A percentile compares a stretch with the other conserved stretches of the same genome.
phyloP scores from a whole-genome alignment of 306 rosid species.

The Delonix regia region DNA sequence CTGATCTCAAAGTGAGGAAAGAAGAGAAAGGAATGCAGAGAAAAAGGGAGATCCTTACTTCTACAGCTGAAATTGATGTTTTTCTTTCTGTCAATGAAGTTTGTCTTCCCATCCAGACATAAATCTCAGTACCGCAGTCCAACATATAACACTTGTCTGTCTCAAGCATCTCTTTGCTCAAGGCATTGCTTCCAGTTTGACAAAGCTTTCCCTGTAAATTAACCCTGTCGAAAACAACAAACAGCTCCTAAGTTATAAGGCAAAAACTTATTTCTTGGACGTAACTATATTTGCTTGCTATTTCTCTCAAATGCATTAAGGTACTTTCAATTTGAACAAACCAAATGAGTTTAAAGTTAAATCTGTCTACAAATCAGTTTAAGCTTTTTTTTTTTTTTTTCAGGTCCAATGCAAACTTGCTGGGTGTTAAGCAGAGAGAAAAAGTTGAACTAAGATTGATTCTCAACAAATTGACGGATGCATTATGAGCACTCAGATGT shows the following conservation, averaged over 20 bases:
- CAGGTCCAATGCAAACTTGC: not conserved
- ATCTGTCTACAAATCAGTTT: not conserved
- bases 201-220: slow-evolving; percentile 74
- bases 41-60: slow-evolving; percentile 59
- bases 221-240: slow-evolving; percentile 64
- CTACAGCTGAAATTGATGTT: slow-evolving; percentile 72
- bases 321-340: slow-evolving; percentile 18
- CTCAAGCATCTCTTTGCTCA: slow-evolving; percentile 76
- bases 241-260: slow-evolving; percentile 32
- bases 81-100: slow-evolving; percentile 80
- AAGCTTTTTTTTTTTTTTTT: slow-evolving; percentile 11
- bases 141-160: slow-evolving; percentile 88
- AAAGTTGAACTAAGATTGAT: slow-evolving; percentile 23
- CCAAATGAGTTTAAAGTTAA: not conserved
- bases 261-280: slow-evolving; percentile 20
- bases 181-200: slow-evolving; percentile 52
- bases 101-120: slow-evolving; percentile 93
- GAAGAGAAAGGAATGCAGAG: slow-evolving; percentile 6
- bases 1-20: not conserved
- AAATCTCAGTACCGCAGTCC: slow-evolving; percentile 80
- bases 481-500: slow-evolving; percentile 2
- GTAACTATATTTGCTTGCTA: not conserved
- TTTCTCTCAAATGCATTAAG: slow-evolving; percentile 9
- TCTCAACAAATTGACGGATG: slow-evolving; percentile 16
- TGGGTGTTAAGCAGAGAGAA: slow-evolving; percentile 17